Percentiles rank a stretch among this genome's conserved stretches.
Conservation (phyloP, 2,329 filamentous ascomycete genomes). For the Cladosporium velox region DNA sequence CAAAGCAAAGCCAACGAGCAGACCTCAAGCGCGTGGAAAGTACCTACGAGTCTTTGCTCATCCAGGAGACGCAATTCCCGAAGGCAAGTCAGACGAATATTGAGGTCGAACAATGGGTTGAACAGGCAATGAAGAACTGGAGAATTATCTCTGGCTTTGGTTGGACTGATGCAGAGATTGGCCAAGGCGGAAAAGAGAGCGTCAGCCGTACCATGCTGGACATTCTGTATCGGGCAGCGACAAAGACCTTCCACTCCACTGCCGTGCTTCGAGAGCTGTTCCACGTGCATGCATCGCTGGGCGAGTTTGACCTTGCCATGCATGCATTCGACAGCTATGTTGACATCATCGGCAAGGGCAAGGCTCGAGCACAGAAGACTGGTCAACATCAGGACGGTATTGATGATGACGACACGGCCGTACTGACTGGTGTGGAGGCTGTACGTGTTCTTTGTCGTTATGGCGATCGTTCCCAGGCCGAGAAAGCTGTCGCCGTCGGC, state of each 20-base stretch:
- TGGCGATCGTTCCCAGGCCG: constrained; percentile 70
- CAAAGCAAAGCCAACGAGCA: constrained; percentile 56
- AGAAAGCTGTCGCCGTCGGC: constrained; percentile 74
- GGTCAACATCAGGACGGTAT: constrained; percentile 69
- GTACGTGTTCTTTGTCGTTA: constrained; percentile 81
- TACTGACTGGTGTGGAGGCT: constrained; percentile 78
- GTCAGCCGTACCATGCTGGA: constrained; percentile 76
- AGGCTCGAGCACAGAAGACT: constrained; percentile 76
- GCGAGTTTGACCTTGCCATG: constrained; percentile 89
- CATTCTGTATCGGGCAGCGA: constrained; percentile 84
- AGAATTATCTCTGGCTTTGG: constrained; percentile 72
- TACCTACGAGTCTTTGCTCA: constrained; percentile 75
- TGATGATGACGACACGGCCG: constrained; percentile 74
- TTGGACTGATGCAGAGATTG: constrained; percentile 80
- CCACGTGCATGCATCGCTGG: constrained; percentile 79
- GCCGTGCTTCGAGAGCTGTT: constrained; percentile 84
- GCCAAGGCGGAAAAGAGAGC: constrained; percentile 74
- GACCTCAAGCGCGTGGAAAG: constrained; percentile 80
- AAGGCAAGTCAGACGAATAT: constrained; percentile 75
- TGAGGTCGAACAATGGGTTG: constrained; percentile 80
- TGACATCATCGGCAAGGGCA: constrained; percentile 81
- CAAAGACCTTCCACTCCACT: constrained; percentile 94
- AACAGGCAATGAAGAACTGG: constrained; percentile 84
- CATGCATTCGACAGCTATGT: constrained; percentile 91
- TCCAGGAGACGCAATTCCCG: constrained; percentile 80